Evolutionary conservation across 2,329 filamentous ascomycete species (phyloP).

Genomic region (Aspergillus tamarii): DNA sequence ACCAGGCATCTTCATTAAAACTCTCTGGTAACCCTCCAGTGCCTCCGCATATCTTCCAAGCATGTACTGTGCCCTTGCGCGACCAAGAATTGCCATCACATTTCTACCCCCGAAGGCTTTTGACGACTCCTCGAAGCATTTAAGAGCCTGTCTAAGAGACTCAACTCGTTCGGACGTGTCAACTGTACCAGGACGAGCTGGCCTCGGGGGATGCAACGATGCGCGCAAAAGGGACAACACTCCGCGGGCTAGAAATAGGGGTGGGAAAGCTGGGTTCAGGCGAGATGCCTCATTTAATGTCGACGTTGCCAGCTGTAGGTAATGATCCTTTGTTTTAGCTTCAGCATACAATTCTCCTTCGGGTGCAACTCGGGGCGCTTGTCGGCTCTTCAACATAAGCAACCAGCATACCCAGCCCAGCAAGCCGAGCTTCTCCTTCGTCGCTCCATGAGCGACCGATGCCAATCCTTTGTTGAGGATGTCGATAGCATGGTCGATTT

Average conservation of each 20-base stretch:
- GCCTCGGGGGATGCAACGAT: constrained; percentile 76
- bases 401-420: constrained; percentile 88
- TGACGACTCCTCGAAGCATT: constrained; percentile 92
- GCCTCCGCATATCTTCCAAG: constrained; percentile 85
- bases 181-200: constrained; percentile 62
- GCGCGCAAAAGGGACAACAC: constrained; percentile 86
- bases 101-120: constrained; percentile 84
- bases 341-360: constrained; percentile 70
- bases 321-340: constrained; percentile 88
- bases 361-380: constrained; percentile 69
- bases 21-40: constrained; percentile 82
- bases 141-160: constrained; percentile 79
- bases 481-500: constrained; percentile 79
- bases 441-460: constrained; percentile 69
- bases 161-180: constrained; percentile 74
- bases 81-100: constrained; percentile 88
- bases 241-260: constrained; percentile 86
- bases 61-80: constrained; percentile 83
- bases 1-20: constrained; percentile 81
- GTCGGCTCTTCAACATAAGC: constrained; percentile 84
- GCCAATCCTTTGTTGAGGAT: constrained; percentile 73
- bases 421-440: constrained; percentile 83
- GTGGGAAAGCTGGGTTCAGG: constrained; percentile 89
- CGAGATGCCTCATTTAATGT: constrained; percentile 94
- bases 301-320: constrained; percentile 84